These are phyloP conservation scores for Trametes polyzona DNA, from an alignment of 1,284 basidiomycete genomes.

Conservation along the genomic window DNA sequence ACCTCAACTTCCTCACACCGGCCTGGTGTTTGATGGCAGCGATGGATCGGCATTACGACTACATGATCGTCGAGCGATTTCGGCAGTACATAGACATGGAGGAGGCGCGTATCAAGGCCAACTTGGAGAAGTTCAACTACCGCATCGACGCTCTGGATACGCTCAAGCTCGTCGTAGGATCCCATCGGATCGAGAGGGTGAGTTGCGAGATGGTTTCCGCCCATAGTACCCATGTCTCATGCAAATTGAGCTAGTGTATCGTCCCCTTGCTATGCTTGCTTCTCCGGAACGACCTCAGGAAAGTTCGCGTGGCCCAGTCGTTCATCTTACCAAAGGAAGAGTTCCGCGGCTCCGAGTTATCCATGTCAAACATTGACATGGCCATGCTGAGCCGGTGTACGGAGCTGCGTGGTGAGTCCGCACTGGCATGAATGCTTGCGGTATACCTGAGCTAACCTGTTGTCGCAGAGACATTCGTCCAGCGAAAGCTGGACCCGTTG, in stretches of 20 bases:
- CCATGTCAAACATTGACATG: background rate
- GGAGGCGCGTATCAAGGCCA: slow-evolving; percentile 1
- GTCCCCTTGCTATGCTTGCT: background rate
- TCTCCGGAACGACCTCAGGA: slow-evolving; percentile 1
- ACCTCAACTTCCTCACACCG: slow-evolving; percentile 12
- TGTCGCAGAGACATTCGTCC: background rate
- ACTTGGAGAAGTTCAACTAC: slow-evolving; percentile 3
- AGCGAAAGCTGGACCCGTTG: background rate
- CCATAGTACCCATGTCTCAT: background rate
- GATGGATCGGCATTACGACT: background rate
- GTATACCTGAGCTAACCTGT: background rate
- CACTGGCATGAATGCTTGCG: background rate
- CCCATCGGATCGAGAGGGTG: background rate
- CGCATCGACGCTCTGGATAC: slow-evolving; percentile 1
- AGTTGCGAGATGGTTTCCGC: background rate
- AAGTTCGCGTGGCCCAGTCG: background rate
- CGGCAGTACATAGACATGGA: background rate
- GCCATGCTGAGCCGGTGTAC: background rate
- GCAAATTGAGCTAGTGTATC: background rate
- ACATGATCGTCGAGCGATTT: background rate
- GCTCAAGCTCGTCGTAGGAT: background rate
- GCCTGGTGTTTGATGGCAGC: background rate
- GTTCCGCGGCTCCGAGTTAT: background rate
- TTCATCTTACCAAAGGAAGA: background rate
- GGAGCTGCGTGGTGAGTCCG: background rate